Base-by-base conservation (phyloP, 2,329 filamentous ascomycete species). In the Colletotrichum tropicale region DNA sequence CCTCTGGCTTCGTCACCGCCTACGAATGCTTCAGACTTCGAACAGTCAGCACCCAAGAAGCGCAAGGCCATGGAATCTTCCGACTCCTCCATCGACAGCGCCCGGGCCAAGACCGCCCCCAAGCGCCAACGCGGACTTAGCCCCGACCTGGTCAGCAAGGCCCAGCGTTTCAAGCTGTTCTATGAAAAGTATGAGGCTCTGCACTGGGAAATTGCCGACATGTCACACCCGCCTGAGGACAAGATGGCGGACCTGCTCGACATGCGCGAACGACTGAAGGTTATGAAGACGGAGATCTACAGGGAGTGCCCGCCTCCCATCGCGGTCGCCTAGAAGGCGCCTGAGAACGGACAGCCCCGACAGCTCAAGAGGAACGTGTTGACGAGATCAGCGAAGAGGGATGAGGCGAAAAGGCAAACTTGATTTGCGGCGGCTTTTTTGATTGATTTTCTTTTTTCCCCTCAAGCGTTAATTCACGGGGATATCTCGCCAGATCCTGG, bases 1-100 rank as follows among this genome's bases (percentile, higher is more conserved):
- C 92, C 91, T 6, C 85, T 93, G 21, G 91, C 91, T n/a, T 91
- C 91, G 2, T 93, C 91, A 8, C 91, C 91, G 15, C 91, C 91
- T 0, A 93, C 91, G 9, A 93, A 93, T 77, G 92, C 91, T 1
- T 93, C 91, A 2, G 91, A 93, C 73, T 83, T 93, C 48, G 91
- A 92, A 34, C 85, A 88, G 13, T 81, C 85, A 60, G 83, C 81
- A 21, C 24, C 80, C 78, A 88, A 87, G 82, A 90, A 90, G 81
- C 87, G 88, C 71, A 89, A 87, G 79, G 81, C 81, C 52, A 79
- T 79, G 9, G 70, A 78, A 30, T 76, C 75, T 24, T 77, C 76
- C 48, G 77, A 78, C 66, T 71, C 66, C 15, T 71, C 75, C 9
- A 71, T 58, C 13, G 71, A 75, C 24, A 74, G 76, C 64, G 72